Base-by-base conservation (phyloP, 768 basidiomycete species). In the Boletus sp. region DNA sequence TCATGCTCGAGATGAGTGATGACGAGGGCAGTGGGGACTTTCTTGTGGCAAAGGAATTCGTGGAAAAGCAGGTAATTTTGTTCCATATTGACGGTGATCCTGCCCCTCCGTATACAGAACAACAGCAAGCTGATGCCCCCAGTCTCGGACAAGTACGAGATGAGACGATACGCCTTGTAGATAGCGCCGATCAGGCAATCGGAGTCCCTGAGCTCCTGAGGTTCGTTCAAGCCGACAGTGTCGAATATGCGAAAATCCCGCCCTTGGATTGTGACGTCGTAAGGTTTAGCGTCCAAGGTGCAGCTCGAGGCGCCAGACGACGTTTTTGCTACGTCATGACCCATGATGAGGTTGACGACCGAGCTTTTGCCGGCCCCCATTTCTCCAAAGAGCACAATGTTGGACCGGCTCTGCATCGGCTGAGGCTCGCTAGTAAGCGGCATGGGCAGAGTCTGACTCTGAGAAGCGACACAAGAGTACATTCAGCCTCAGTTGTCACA, bases 51-150 rank as follows among this genome's bases (percentile, higher is more conserved):
- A 39, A 75, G 60, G 39, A 66, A 73, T 14, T 74, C 71, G 24
- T 66, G 49, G 60, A 76, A 75, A 30, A 73, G 59, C 12, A 39
- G 44, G 53, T 74, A 76, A 50, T 73, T 73, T 6, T 64, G 65
- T 47, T 62, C 60, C 59, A 59, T 67, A 30, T 58, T 67, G 7
- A 41, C 45, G 9, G 64, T 75, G 55, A 72, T 67, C 60, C 73
- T 65, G 29, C 70, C 68, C 42, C 50, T 71, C 15, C 70, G 72
- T 60, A 78, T 67, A 47, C 73, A 72, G 54, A 73, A 79, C 12
- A 79, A 61, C 24, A 80, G 67, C 41, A 80, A 68, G 64, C 66
- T 71, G 33, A 80, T 63, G 8, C 79, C 79, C 7, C 67, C 73
- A 6, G 65, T 62, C 5, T 61, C 59, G 15, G 64, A 57, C 39